phyloP scores from a whole-genome alignment of 2,329 filamentous ascomycete species.

The Metarhizium sp. region DNA sequence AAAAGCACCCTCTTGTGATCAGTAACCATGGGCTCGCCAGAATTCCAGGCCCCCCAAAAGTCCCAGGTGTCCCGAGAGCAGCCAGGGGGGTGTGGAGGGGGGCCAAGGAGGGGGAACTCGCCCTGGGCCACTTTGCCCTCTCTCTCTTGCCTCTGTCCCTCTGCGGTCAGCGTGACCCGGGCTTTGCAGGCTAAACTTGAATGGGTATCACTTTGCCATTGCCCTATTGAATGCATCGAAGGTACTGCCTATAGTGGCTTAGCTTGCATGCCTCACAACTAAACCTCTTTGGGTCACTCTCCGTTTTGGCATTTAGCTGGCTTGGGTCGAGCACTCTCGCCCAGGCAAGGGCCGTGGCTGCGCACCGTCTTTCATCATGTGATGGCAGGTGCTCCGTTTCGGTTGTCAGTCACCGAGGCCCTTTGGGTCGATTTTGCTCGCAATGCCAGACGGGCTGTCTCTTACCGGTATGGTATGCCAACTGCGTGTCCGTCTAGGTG shows the following conservation, averaged over 20 bases:
- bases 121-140: background rate
- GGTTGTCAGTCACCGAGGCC: background rate
- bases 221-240: background rate
- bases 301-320: background rate
- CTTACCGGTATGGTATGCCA: background rate
- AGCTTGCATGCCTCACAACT: background rate
- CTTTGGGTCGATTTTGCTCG: background rate
- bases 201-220: background rate
- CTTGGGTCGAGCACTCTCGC: background rate
- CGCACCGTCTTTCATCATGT: constrained; percentile 4
- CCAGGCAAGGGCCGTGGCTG: background rate
- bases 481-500: too few relatives aligned
- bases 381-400: constrained; percentile 3
- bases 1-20: constrained; percentile 3
- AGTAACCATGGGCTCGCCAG: background rate
- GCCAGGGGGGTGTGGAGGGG: background rate
- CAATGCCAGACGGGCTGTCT: background rate
- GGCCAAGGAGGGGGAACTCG: background rate
- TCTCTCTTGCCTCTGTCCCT: background rate
- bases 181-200: background rate
- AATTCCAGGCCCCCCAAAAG: background rate
- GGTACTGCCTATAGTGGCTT: background rate
- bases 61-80: background rate
- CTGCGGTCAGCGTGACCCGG: background rate
- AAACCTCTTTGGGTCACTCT: background rate